Evolutionary conservation across 805 yeast species (phyloP), one percentile per base, ranked within the genome.

Genomic region (Maudiozyma pseudohumilis): DNA sequence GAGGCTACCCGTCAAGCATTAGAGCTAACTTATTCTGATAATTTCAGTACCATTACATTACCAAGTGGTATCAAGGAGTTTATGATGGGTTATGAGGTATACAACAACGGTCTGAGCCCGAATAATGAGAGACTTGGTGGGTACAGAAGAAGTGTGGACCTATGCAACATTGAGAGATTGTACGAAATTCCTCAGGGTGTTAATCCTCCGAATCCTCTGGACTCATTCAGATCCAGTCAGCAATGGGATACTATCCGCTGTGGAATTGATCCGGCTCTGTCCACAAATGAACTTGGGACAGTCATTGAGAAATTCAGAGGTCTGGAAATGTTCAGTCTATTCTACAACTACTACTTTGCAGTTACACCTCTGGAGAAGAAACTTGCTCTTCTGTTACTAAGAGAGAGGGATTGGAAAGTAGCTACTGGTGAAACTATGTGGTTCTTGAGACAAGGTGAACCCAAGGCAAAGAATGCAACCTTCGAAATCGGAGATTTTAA

Each of bases 281-380:
- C 40, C 12, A 35, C 39, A 22, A 11, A 29, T 17, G 45, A 45
- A 5, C n/a, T n/a, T n/a, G n/a, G n/a, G n/a, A 36, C 40, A 4
- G 44, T 56, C 8, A 20, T 55, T 18, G 54, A 49, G n/a, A 49
- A 48, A 13, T 59, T 59, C 29, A 49, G 53, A 40, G 40, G 48
- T 1, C 32, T 57, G 34, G 63, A 59, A 32, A 52, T 55, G 43
- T 59, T 59, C 35, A 62, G 70, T 12, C 44, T 69, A 34, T 68
- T 69, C 41, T 68, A 62, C 44, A 69, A 68, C 25, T 66, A 56
- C 46, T 69, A 69, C 44, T 69, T 55, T 49, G 64, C 68, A 2
- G 50, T 64, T 4, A 65, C 72, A 4, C 64, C 62, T 10, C 45
- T 59, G 35, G 73, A 69, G 46, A 57, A 67, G 39, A 52, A 54